Conservation (phyloP, 148 eudicot species). For the Rhododendron ferrugineum region DNA sequence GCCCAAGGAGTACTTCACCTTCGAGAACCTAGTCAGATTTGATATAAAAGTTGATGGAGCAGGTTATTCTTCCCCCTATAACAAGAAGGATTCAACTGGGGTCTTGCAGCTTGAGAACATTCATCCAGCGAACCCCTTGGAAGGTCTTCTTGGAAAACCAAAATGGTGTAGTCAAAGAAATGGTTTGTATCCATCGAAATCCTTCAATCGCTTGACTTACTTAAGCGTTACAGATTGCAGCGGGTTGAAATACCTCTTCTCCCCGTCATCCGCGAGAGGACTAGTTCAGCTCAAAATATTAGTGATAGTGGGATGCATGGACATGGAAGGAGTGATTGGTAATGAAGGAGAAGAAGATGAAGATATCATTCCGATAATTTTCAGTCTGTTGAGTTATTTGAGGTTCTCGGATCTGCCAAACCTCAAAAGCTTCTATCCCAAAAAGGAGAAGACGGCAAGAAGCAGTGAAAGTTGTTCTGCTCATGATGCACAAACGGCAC, state of each 20-base stretch:
- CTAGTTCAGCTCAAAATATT: not conserved
- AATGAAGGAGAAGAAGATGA: not conserved
- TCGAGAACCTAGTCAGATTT: not conserved
- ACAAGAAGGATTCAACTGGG: not conserved
- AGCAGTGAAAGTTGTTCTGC: not conserved
- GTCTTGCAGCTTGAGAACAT: not conserved
- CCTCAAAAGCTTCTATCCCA: not conserved
- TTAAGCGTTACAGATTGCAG: not conserved
- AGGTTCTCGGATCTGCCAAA: not conserved
- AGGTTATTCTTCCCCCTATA: too few species aligned
- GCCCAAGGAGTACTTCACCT: not conserved
- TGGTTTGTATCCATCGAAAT: not conserved
- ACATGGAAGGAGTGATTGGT: not conserved
- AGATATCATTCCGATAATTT: not conserved
- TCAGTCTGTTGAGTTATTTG: not conserved
- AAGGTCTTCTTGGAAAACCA: not conserved
- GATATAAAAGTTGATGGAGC: not conserved
- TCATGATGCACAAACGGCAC: not conserved
- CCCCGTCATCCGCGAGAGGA: not conserved
- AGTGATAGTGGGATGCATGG: fast-evolving
- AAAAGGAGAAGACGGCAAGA: not conserved
- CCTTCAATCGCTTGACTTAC: not conserved
- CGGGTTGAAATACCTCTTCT: not conserved
- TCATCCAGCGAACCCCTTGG: not conserved
- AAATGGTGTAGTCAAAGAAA: not conserved